Evolutionary conservation across 495 filamentous ascomycete genomes (phyloP).

Genomic region (Xylaria bambusicola): DNA sequence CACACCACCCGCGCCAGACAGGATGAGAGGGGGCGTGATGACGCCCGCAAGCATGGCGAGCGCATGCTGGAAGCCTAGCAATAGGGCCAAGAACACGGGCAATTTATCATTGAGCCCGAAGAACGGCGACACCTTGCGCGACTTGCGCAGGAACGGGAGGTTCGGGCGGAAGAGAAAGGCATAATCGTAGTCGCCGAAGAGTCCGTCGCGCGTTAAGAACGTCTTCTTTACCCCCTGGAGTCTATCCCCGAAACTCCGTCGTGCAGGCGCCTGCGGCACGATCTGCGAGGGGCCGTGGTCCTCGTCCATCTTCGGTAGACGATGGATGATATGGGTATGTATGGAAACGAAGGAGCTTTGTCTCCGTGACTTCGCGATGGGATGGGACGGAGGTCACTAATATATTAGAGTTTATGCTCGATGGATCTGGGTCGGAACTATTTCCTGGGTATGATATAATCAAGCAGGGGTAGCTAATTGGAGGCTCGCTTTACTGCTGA

Average conservation of each 20-base stretch:
- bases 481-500: too few species aligned
- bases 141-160: slow-evolving; percentile 77
- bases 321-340: too few species aligned
- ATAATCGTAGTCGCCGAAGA: slow-evolving; percentile 88
- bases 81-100: slow-evolving; percentile 74
- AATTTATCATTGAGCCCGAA: slow-evolving; percentile 85
- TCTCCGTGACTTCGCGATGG: too few species aligned
- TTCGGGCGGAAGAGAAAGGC: slow-evolving; percentile 69
- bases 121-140: slow-evolving; percentile 68
- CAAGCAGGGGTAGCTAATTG: too few species aligned
- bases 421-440: too few species aligned
- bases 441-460: too few species aligned
- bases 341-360: too few species aligned
- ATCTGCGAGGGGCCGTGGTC: slow-evolving; percentile 50
- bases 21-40: slow-evolving; percentile 80
- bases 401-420: too few species aligned
- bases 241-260: slow-evolving; percentile 34
- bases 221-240: slow-evolving; percentile 34
- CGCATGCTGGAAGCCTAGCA: slow-evolving; percentile 52
- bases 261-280: slow-evolving; percentile 35
- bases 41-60: slow-evolving; percentile 57
- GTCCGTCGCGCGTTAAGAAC: slow-evolving; percentile 63
- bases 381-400: too few species aligned
- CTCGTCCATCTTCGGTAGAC: slow-evolving; percentile 31
- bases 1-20: slow-evolving; percentile 64